Conservation (phyloP, 73 alveolate species). For the Symbiodinium pilosum region DNA sequence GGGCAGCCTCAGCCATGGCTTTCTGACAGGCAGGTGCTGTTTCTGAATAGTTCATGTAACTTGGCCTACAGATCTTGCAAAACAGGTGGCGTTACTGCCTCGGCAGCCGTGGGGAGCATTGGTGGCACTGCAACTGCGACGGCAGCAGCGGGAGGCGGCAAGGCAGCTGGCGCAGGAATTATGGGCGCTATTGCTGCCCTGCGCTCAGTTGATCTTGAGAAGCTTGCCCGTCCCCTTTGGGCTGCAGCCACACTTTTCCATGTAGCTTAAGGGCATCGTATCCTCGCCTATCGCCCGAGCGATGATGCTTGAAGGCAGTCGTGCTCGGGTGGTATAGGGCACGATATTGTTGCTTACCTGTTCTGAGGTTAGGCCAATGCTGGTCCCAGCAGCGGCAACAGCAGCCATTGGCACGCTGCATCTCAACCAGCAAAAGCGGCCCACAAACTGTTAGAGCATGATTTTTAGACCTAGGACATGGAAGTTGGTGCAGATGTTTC, state of each 20-base stretch:
- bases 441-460: neutral
- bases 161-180: neutral
- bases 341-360: neutral
- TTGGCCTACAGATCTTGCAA: no score
- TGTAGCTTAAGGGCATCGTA: neutral
- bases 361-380: neutral
- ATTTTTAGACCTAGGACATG: neutral
- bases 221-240: neutral
- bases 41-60: no score
- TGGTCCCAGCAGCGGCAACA: neutral
- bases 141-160: no score
- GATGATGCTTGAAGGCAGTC: neutral
- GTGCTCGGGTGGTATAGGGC: neutral
- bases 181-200: neutral
- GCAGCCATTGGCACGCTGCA: neutral
- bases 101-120: neutral
- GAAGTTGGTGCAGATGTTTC: neutral
- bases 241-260: neutral
- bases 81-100: neutral
- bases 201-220: neutral
- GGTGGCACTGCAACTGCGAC: neutral
- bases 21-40: neutral
- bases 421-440: neutral
- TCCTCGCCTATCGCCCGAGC: neutral
- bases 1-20: neutral